Percentiles rank a stretch among this genome's conserved stretches.
Conservation (phyloP, 169 alveolate species). For the Hammondia hammondi region DNA sequence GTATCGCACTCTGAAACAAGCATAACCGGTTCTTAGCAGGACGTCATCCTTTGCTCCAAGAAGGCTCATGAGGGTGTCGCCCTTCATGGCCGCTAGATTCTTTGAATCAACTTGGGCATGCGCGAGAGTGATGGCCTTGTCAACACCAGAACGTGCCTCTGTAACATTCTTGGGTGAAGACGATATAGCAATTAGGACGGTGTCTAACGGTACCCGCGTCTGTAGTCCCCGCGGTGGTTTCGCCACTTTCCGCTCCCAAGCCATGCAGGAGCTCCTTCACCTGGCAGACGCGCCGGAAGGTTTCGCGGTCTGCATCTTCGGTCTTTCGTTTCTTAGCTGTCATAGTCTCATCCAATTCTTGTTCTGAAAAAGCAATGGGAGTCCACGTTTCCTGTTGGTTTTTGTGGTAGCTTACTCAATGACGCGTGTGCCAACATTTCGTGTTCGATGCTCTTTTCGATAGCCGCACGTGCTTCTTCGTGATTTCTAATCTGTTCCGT, state of each 20-base stretch:
- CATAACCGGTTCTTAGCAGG: constrained; percentile 7
- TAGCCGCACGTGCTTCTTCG: not conserved
- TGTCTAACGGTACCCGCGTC: constrained; percentile 5
- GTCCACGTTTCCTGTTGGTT: not conserved
- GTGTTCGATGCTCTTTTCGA: constrained; percentile 41
- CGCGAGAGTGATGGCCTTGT: not conserved
- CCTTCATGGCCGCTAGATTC: not conserved
- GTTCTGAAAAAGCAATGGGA: not conserved
- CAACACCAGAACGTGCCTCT: constrained; percentile 24
- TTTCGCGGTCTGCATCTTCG: constrained; percentile 18
- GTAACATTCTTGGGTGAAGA: not conserved
- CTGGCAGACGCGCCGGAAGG: constrained; percentile 12
- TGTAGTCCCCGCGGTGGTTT: not conserved
- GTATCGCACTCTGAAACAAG: not conserved
- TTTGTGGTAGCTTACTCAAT: not conserved
- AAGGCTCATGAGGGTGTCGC: not conserved
- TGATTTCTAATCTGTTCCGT: not conserved
- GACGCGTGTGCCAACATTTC: constrained; percentile 31
- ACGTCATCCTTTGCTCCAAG: constrained; percentile 2
- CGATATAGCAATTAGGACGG: not conserved
- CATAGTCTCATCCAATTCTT: constrained; percentile 29
- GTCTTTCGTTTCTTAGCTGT: not conserved
- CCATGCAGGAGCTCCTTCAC: not conserved
- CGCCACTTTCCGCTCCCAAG: not conserved
- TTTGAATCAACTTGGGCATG: not conserved